Percentiles rank a stretch among this genome's conserved stretches.
phyloP scores from a whole-genome alignment of 805 yeast species.

The Candida wancherniae region DNA sequence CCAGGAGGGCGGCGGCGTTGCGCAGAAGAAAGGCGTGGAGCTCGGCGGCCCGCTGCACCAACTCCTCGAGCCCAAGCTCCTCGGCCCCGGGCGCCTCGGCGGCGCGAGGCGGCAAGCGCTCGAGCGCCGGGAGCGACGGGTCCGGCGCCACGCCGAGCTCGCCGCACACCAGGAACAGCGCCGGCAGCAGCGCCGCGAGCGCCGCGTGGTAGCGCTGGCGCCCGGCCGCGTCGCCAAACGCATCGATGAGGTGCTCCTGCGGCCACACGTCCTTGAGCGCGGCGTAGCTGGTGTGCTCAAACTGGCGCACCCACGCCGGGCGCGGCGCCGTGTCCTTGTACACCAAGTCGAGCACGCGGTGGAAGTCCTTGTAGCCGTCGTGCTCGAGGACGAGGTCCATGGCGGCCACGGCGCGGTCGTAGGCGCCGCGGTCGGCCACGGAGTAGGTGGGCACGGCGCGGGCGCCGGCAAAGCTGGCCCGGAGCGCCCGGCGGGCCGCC shows the following conservation, averaged over 20 bases:
- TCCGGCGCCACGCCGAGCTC: too few relatives aligned
- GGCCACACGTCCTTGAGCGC: conserved; percentile 30
- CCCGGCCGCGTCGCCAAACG: conserved; percentile 15
- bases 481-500: conserved; percentile 12
- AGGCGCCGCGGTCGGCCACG: conserved; percentile 13
- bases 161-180: too few relatives aligned
- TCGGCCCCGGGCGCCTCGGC: too few relatives aligned
- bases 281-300: conserved; percentile 18
- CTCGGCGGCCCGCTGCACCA: conserved; percentile 13
- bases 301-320: conserved; percentile 20
- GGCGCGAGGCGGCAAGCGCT: too few relatives aligned
- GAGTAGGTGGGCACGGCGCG: conserved; percentile 9
- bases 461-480: conserved; percentile 10
- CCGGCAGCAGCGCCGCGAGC: conserved; percentile 10
- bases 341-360: conserved; percentile 23
- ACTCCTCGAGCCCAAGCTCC: neutral
- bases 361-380: conserved; percentile 24
- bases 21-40: conserved; percentile 20
- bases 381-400: conserved; percentile 25
- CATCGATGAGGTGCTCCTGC: conserved; percentile 29
- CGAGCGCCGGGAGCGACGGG: too few relatives aligned
- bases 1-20: conserved; percentile 19
- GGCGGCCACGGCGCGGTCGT: conserved; percentile 9
- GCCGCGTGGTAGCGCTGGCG: conserved; percentile 15
- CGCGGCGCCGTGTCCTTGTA: conserved; percentile 17